Percentiles rank a stretch among this genome's conserved stretches.
phyloP scores from a whole-genome alignment of 2,329 filamentous ascomycete genomes.

The Endothia cerciana region DNA sequence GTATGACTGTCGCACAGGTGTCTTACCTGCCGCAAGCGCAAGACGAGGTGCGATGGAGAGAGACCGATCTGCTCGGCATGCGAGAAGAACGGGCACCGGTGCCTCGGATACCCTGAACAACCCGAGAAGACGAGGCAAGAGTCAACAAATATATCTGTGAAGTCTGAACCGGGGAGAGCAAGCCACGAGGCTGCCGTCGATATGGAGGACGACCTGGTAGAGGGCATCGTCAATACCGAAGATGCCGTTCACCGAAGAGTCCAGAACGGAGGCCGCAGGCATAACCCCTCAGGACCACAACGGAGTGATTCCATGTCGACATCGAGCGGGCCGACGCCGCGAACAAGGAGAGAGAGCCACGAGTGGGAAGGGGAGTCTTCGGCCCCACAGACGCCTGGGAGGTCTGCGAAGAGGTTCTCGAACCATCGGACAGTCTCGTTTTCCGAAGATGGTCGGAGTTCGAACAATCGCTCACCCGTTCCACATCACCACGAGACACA shows the following conservation, averaged over 20 bases:
- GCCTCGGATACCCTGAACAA: conserved; percentile 67
- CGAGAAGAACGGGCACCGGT: conserved; percentile 70
- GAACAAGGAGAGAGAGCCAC: conserved; percentile 30
- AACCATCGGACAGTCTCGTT: conserved; percentile 43
- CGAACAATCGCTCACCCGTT: conserved; percentile 47
- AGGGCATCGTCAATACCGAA: conserved; percentile 42
- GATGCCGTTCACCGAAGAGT: conserved; percentile 38
- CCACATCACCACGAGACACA: conserved; percentile 59
- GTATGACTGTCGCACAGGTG: conserved; percentile 50
- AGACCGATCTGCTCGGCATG: conserved; percentile 74
- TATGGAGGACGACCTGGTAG: conserved; percentile 39
- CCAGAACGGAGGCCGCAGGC: conserved; percentile 30
- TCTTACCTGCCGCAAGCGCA: conserved; percentile 74
- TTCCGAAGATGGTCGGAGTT: conserved; percentile 46
- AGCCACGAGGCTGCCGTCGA: conserved; percentile 8
- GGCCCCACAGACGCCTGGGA: conserved; percentile 29
- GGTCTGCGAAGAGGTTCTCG: conserved; percentile 22
- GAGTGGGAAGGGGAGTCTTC: conserved; percentile 34
- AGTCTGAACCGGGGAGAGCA: conserved; percentile 31
- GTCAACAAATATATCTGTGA: conserved; percentile 20
- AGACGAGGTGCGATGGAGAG: conserved; percentile 76
- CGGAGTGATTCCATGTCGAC: conserved; percentile 33
- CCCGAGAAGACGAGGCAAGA: conserved; percentile 49
- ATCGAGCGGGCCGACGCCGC: conserved; percentile 26
- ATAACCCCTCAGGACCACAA: conserved; percentile 26